Conservation (phyloP, 495 filamentous ascomycete species). For the Aspergillus haitiensis region DNA sequence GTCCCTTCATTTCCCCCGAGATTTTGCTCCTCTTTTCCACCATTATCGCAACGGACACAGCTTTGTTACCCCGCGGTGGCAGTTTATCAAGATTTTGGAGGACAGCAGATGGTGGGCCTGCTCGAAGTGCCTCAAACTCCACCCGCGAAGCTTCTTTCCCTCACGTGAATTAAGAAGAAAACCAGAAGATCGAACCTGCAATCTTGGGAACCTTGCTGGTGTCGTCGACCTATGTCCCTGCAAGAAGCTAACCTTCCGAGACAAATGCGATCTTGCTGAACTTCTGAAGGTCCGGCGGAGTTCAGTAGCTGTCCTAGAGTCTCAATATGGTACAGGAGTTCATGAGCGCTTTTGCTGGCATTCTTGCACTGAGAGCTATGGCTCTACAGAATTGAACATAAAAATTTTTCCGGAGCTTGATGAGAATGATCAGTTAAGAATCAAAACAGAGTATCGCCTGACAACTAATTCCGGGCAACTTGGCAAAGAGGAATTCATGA, state of each 20-base stretch:
- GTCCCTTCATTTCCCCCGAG: slow-evolving; percentile 43
- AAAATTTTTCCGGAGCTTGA: slow-evolving; percentile 44
- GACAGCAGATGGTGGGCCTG: slow-evolving; percentile 43
- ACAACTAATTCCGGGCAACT: slow-evolving; percentile 40
- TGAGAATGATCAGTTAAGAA: slow-evolving; percentile 32
- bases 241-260: slow-evolving; percentile 48
- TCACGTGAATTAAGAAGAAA: slow-evolving; percentile 40
- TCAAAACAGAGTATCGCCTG: slow-evolving; percentile 47
- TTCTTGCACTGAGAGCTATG: slow-evolving; percentile 46
- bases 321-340: slow-evolving; percentile 34
- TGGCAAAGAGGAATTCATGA: slow-evolving; percentile 46
- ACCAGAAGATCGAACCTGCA: slow-evolving; percentile 39
- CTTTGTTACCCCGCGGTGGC: slow-evolving; percentile 44
- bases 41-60: slow-evolving; percentile 47
- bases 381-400: slow-evolving; percentile 39
- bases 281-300: slow-evolving; percentile 37
- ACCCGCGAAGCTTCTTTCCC: slow-evolving; percentile 40
- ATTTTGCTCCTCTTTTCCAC: slow-evolving; percentile 49
- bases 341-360: slow-evolving; percentile 46
- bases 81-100: slow-evolving; percentile 43
- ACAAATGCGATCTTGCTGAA: slow-evolving; percentile 42
- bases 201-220: slow-evolving; percentile 43
- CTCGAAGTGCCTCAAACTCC: slow-evolving; percentile 48
- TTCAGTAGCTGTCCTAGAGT: slow-evolving; percentile 29
- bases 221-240: slow-evolving; percentile 50